A percentile compares a stretch with the other conserved stretches of the same genome.
These are phyloP conservation scores for Phytophthora hybrid DNA, from an alignment of 352 stramenopile genomes.

Conservation along the genomic window DNA sequence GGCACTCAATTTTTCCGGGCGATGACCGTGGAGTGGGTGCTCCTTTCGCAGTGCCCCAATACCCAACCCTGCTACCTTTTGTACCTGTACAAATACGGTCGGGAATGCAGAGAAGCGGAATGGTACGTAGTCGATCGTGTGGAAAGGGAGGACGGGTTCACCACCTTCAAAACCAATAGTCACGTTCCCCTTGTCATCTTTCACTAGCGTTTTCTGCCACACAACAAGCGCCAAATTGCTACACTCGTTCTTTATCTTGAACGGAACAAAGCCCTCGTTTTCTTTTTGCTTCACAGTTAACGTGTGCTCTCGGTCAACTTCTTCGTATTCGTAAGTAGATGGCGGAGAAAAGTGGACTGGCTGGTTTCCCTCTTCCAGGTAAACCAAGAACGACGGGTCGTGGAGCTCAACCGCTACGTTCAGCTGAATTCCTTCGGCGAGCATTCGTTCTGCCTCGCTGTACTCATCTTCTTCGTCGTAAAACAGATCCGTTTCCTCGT, in stretches of 20 bases:
- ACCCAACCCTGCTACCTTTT: constrained; percentile 61
- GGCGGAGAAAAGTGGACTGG: constrained; percentile 32
- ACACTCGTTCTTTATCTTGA: constrained; percentile 87
- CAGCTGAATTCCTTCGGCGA: constrained; percentile 57
- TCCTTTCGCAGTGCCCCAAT: constrained; percentile 48
- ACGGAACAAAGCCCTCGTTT: constrained; percentile 75
- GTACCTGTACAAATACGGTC: constrained; percentile 78
- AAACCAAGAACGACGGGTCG: constrained; percentile 78
- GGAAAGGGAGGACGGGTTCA: constrained; percentile 76
- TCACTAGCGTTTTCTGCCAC: constrained; percentile 81
- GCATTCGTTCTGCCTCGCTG: constrained; percentile 45
- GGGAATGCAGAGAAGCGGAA: constrained; percentile 73
- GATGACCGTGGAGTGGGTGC: constrained; percentile 24
- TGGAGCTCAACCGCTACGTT: constrained; percentile 84
- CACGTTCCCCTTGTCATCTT: constrained; percentile 57
- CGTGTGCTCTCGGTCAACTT: constrained; percentile 34
- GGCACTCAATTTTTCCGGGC: constrained; percentile 3
- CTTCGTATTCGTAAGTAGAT: constrained; percentile 45
- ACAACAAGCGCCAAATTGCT: constrained; percentile 78
- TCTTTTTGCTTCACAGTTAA: constrained; percentile 48
- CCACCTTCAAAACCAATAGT: constrained; percentile 68
- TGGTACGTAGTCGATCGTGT: constrained; percentile 83
- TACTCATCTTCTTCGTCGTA: constrained; percentile 53
- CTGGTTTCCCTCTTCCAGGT: constrained; percentile 56
- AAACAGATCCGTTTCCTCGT: constrained; percentile 38